Conservation (phyloP, 257 asterid genomes). For the Penstemon barbatus region DNA sequence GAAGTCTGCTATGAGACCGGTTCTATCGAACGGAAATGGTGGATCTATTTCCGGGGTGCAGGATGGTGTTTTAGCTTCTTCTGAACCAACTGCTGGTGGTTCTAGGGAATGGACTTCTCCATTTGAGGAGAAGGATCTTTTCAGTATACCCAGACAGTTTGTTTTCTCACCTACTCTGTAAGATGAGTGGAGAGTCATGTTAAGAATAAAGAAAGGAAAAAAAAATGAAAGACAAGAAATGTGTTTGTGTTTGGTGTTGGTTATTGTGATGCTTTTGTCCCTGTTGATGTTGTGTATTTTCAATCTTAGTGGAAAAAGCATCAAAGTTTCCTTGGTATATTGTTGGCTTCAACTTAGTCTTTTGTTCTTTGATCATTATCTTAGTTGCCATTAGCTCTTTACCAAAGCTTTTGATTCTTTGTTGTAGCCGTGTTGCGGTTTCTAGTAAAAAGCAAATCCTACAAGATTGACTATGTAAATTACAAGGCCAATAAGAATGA, state of each 20-base stretch:
- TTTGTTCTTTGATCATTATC: neutral
- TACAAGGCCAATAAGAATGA: too few relatives aligned
- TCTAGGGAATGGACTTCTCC: slow-evolving; percentile 76
- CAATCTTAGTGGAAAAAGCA: slow-evolving; percentile 39
- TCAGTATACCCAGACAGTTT: slow-evolving; percentile 66
- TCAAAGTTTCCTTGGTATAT: slow-evolving; percentile 26
- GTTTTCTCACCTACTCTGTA: slow-evolving; percentile 67
- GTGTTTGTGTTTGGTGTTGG: slow-evolving; percentile 43
- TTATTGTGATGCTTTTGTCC: slow-evolving; percentile 49
- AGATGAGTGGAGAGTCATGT: slow-evolving; percentile 35
- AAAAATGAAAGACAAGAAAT: slow-evolving; percentile 37
- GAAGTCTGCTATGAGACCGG: slow-evolving; percentile 39
- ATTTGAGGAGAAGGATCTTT: slow-evolving; percentile 71
- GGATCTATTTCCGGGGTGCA: slow-evolving; percentile 34
- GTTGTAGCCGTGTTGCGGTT: too few relatives aligned
- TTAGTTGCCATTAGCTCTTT: too few relatives aligned
- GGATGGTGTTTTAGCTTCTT: slow-evolving; percentile 33
- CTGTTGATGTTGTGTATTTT: slow-evolving; percentile 38
- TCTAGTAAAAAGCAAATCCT: too few relatives aligned
- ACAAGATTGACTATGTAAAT: too few relatives aligned
- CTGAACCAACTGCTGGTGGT: slow-evolving; percentile 37
- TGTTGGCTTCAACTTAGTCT: neutral
- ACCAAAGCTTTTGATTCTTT: too few relatives aligned
- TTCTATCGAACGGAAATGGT: slow-evolving; percentile 37
- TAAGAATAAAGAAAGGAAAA: slow-evolving; percentile 39